Percentiles rank a stretch among this genome's conserved stretches.
phyloP scores from a whole-genome alignment of 371 early-diverging fungal genomes.

The Nematocida homosporus region DNA sequence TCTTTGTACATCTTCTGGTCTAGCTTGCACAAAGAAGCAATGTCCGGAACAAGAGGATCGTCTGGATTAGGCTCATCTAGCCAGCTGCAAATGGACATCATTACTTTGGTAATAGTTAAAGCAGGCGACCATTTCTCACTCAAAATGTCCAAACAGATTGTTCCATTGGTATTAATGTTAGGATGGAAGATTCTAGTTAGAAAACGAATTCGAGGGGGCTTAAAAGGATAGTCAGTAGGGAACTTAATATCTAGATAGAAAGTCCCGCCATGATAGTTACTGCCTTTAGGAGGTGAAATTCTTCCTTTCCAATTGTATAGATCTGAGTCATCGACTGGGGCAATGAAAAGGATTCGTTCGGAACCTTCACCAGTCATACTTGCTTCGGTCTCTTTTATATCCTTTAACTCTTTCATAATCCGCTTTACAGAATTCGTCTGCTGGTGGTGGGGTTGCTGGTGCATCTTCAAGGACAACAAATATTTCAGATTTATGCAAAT shows the following conservation, averaged over 20 bases:
- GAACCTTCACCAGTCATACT: slow-evolving; percentile 3
- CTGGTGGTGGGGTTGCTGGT: no score
- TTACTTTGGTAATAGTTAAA: slow-evolving; percentile 85
- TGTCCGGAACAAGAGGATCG: slow-evolving; percentile 88
- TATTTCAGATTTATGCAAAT: slow-evolving; percentile 50
- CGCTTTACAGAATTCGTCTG: slow-evolving; percentile 50
- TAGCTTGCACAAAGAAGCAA: slow-evolving; percentile 88
- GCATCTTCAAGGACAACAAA: slow-evolving; percentile 56
- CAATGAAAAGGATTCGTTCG: slow-evolving; percentile 43
- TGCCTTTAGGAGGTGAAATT: slow-evolving; percentile 74
- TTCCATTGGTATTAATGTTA: slow-evolving; percentile 94
- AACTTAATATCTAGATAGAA: slow-evolving; percentile 94
- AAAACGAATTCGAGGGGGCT: slow-evolving; percentile 93
- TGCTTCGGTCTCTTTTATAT: slow-evolving; percentile 41
- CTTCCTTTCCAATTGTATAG: slow-evolving; percentile 79
- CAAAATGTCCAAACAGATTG: slow-evolving; percentile 92
- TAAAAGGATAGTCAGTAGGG: slow-evolving; percentile 96
- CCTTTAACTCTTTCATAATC: slow-evolving; percentile 52
- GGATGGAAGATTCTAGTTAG: slow-evolving; percentile 94
- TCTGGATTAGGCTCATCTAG: slow-evolving; percentile 95
- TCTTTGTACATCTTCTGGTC: slow-evolving; percentile 71
- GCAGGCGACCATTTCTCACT: slow-evolving; percentile 98
- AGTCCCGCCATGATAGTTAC: slow-evolving; percentile 83
- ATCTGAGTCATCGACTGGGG: slow-evolving; percentile 64
- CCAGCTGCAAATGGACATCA: slow-evolving; percentile 87